Conservation (phyloP, 192 early-diverging fungal genomes). For the Coemansia erecta region DNA sequence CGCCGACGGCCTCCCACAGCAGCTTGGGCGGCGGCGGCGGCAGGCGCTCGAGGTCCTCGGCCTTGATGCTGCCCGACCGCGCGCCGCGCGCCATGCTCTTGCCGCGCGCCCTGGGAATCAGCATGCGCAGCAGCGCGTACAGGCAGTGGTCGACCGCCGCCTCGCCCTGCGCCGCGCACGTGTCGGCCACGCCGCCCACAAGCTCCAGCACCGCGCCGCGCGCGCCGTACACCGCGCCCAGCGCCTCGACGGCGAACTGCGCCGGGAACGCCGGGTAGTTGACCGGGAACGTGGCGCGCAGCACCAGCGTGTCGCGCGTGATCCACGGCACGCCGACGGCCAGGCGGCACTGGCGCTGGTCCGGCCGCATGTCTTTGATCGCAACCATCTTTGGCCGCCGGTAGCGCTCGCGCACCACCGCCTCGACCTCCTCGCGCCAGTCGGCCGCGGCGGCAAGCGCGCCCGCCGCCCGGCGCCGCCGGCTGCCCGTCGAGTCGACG, state of each 20-base stretch:
- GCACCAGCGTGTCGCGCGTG: constrained; percentile 20
- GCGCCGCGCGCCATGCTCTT: constrained; percentile 1
- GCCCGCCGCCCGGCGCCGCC: neutral
- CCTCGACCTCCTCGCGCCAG: constrained; percentile 19
- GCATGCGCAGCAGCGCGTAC: constrained; percentile 18
- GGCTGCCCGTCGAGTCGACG: neutral
- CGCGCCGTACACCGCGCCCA: constrained; percentile 11
- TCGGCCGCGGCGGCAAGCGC: neutral
- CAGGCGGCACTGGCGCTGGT: constrained; percentile 17
- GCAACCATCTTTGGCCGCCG: constrained; percentile 9
- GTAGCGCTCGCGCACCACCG: constrained; percentile 15
- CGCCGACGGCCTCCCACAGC: constrained; percentile 1
- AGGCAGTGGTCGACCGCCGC: constrained; percentile 31
- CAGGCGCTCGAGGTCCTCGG: constrained; percentile 34
- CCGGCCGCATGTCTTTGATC: constrained; percentile 4
- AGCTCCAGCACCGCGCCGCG: neutral
- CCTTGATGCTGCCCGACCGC: constrained; percentile 4
- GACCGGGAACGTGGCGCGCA: constrained; percentile 19
- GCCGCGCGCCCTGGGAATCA: constrained; percentile 19
- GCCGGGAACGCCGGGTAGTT: constrained; percentile 24
- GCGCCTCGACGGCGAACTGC: constrained; percentile 11
- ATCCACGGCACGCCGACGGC: constrained; percentile 33
- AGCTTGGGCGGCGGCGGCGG: constrained; percentile 28
- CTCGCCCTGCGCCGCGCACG: constrained; percentile 24
- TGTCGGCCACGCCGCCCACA: constrained; percentile 9